Evolutionary conservation across 1,139 yeast species (phyloP).

Genomic region (Pichia kudriavzevii): DNA sequence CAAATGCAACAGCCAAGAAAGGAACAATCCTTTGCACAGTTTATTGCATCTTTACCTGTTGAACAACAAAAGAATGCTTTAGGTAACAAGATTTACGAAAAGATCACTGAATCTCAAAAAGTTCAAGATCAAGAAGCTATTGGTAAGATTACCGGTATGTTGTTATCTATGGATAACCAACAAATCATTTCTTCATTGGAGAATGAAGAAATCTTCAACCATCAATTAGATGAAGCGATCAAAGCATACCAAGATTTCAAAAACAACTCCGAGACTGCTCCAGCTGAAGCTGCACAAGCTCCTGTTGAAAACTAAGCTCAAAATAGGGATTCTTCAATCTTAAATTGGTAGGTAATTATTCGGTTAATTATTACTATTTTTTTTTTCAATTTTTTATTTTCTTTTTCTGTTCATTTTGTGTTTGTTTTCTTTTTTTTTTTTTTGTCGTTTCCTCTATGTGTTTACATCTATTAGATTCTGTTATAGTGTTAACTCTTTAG

Average conservation of each 20-base stretch:
- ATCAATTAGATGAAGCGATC: constrained; percentile 91
- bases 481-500: too few species aligned
- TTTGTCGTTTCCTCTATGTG: too few species aligned
- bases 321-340: too few species aligned
- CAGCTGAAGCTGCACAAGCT: constrained; percentile 13
- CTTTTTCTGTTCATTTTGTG: too few species aligned
- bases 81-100: constrained; percentile 97
- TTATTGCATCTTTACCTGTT: constrained; percentile 44
- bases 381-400: too few species aligned
- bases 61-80: constrained; percentile 95
- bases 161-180: constrained; percentile 88
- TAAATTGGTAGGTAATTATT: too few species aligned
- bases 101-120: constrained; percentile 84
- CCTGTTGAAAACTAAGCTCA: constrained; percentile 6
- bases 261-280: constrained; percentile 24
- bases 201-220: constrained; percentile 83
- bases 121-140: constrained; percentile 86
- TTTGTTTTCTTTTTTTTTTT: too few species aligned
- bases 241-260: constrained; percentile 87
- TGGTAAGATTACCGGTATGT: constrained; percentile 99
- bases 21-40: constrained; percentile 19
- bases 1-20: constrained; percentile 17
- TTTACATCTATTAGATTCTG: too few species aligned
- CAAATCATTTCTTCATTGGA: constrained; percentile 85
- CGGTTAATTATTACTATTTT: too few species aligned